Percentiles rank a stretch among this genome's conserved stretches.
These are phyloP conservation scores for Suaeda aralocaspica DNA, from an alignment of 148 eudicot species.

Conservation along the genomic window DNA sequence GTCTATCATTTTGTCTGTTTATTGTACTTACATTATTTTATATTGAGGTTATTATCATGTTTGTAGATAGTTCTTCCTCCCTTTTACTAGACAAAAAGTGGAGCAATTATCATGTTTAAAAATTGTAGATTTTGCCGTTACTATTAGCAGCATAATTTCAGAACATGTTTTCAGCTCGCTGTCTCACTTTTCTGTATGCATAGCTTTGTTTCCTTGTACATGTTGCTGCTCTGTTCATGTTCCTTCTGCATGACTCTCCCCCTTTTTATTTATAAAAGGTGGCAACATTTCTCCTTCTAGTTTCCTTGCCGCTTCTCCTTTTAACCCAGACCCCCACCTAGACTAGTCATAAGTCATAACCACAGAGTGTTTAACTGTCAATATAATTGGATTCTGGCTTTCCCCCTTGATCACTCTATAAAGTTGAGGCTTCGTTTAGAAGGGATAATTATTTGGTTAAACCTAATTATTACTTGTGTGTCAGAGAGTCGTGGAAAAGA, in stretches of 20 bases:
- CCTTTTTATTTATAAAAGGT: neutral
- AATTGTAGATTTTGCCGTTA: neutral
- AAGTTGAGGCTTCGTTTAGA: neutral
- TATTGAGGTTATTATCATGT: neutral
- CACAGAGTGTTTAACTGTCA: neutral
- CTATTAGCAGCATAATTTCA: neutral
- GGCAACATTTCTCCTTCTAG: neutral
- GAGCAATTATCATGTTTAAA: neutral
- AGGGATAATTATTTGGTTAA: neutral
- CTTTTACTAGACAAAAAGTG: conserved; percentile 3
- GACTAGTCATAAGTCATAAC: neutral
- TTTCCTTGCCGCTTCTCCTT: neutral
- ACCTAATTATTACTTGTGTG: too few relatives aligned
- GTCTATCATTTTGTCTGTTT: neutral
- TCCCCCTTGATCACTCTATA: neutral
- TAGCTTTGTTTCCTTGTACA: neutral
- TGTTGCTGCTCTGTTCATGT: neutral
- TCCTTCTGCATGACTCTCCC: neutral
- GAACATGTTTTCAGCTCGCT: neutral
- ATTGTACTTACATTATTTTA: neutral
- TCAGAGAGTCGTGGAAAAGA: too few relatives aligned
- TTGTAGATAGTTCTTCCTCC: neutral
- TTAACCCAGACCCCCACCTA: neutral
- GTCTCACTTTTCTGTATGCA: neutral
- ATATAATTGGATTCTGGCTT: neutral